These are phyloP conservation scores for Cucurbita moschata DNA, from an alignment of 306 rosid species.

Conservation along the genomic window DNA sequence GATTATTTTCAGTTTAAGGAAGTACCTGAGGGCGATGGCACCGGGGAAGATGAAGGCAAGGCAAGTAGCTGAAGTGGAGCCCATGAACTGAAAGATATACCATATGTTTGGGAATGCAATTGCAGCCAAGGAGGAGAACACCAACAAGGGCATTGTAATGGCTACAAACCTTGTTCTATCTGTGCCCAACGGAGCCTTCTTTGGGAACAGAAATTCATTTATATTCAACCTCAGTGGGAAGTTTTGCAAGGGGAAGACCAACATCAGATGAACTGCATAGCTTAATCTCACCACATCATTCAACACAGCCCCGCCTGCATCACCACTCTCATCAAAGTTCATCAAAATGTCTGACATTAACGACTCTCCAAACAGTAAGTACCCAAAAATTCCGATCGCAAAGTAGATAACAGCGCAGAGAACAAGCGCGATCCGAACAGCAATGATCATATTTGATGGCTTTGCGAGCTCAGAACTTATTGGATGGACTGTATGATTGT, in stretches of 20 bases:
- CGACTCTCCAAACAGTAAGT: constrained; percentile 77
- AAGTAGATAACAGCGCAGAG: constrained; percentile 58
- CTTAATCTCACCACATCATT: constrained; percentile 59
- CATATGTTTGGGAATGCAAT: constrained; percentile 79
- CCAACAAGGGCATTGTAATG: constrained; percentile 37
- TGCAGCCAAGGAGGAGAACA: constrained; percentile 58
- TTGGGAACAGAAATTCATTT: constrained; percentile 66
- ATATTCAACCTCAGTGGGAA: constrained; percentile 70
- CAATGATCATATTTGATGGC: constrained; percentile 55
- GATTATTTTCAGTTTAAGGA: background rate
- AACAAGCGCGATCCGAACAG: constrained; percentile 53
- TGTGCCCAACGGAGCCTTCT: constrained; percentile 28
- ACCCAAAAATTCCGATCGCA: constrained; percentile 67
- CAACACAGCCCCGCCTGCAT: constrained; percentile 43
- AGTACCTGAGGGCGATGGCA: constrained; percentile 60
- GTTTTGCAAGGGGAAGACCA: constrained; percentile 76
- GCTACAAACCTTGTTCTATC: constrained; percentile 61
- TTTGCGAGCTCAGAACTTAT: constrained; percentile 68
- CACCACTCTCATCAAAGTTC: constrained; percentile 56
- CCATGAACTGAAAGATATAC: constrained; percentile 80
- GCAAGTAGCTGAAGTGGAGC: constrained; percentile 69
- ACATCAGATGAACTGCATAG: constrained; percentile 79
- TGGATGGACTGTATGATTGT: constrained; percentile 59
- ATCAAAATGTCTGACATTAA: constrained; percentile 62
- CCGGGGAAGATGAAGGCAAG: constrained; percentile 90